A percentile compares a stretch with the other conserved stretches of the same genome.
Evolutionary conservation across 164 flowering plant species (phyloP).

Genomic region (Nymphaea colorata): DNA sequence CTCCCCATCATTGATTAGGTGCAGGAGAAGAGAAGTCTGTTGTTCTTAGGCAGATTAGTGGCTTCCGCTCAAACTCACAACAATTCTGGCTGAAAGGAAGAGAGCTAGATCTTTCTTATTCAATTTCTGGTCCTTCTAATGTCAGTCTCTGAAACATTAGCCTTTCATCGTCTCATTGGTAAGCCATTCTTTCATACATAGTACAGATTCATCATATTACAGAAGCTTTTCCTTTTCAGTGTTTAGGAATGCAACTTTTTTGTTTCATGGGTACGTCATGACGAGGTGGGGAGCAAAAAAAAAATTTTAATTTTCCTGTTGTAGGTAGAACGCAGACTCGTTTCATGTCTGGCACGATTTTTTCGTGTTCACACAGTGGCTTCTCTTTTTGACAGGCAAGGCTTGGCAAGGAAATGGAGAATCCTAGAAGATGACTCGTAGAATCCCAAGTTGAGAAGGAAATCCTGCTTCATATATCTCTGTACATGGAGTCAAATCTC

Average conservation of each 20-base stretch:
- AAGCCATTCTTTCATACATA: neutral
- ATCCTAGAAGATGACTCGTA: neutral
- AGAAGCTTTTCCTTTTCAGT: neutral
- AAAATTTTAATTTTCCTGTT: neutral
- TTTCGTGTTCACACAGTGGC: neutral
- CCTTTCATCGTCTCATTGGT: neutral
- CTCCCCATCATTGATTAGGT: too few relatives aligned
- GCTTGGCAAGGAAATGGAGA: neutral
- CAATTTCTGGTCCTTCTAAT: too few relatives aligned
- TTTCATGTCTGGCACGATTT: neutral
- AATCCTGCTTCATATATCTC: too few relatives aligned
- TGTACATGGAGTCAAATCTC: neutral
- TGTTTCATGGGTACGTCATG: neutral
- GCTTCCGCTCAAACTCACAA: neutral
- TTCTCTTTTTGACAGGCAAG: neutral
- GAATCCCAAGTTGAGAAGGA: too few relatives aligned
- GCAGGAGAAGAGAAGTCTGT: too few relatives aligned
- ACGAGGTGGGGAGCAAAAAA: neutral
- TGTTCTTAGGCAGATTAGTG: neutral
- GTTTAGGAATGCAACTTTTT: neutral
- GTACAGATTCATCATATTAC: neutral
- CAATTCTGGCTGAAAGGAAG: neutral
- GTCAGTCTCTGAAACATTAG: too few relatives aligned
- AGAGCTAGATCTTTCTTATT: too few relatives aligned
- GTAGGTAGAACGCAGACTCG: neutral